Conservation (phyloP, 2,329 filamentous ascomycete genomes). For the Calcarisporium arbuscula region DNA sequence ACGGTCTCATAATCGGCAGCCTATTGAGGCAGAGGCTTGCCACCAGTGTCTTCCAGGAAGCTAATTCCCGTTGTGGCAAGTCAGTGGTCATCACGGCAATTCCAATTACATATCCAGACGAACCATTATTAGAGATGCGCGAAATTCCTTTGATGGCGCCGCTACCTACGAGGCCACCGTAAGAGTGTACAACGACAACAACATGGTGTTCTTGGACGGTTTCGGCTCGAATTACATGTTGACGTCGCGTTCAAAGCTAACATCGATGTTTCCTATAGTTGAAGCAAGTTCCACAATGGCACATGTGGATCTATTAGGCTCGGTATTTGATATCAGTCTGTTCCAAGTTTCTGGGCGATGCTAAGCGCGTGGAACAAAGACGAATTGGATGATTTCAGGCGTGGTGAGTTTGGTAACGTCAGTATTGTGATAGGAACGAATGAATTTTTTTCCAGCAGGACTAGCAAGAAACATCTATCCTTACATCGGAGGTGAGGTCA, state of each 20-base stretch:
- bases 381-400: no score
- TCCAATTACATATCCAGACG: slow-evolving; percentile 33
- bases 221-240: slow-evolving; percentile 29
- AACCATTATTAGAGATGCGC: slow-evolving; percentile 5
- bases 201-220: slow-evolving; percentile 33
- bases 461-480: no score
- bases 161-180: slow-evolving; percentile 39
- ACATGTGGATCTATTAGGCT: slow-evolving; percentile 25
- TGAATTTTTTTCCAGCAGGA: no score
- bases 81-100: slow-evolving; percentile 39
- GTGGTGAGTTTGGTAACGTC: no score
- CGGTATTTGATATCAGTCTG: slow-evolving; percentile 26
- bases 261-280: slow-evolving; percentile 22
- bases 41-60: slow-evolving; percentile 35
- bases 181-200: slow-evolving; percentile 42
- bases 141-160: slow-evolving; percentile 39
- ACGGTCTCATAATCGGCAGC: slow-evolving; percentile 31
- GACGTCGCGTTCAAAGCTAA: slow-evolving; percentile 36
- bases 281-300: slow-evolving; percentile 32
- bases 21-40: slow-evolving; percentile 36
- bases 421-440: no score
- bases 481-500: no score
- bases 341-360: slow-evolving; percentile 32
- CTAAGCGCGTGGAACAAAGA: slow-evolving; percentile 44
- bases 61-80: slow-evolving; percentile 28